Conservation (phyloP, 345 rosid species). For the Mangifera indica region DNA sequence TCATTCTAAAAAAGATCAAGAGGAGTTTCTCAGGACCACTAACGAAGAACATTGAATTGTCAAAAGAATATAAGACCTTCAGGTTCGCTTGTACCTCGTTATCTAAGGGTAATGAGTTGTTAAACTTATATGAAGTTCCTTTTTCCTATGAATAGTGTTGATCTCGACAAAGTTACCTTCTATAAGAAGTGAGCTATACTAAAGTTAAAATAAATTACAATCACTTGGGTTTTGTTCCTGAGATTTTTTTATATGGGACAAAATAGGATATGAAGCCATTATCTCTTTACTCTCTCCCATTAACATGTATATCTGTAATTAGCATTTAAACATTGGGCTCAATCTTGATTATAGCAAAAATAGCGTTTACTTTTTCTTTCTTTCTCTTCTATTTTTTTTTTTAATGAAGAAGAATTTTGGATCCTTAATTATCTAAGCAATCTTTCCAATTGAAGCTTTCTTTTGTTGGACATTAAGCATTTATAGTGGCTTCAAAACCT, state of each 20-base stretch:
- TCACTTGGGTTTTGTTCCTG: background rate
- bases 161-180: background rate
- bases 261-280: background rate
- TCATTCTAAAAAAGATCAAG: conserved; percentile 87
- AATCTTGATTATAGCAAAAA: background rate
- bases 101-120: background rate
- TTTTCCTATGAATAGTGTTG: conserved; percentile 2
- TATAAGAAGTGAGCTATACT: background rate
- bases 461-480: background rate
- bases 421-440: background rate
- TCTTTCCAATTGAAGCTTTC: background rate
- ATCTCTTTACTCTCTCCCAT: background rate
- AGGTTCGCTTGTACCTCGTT: conserved; percentile 47
- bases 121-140: background rate
- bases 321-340: background rate
- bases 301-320: background rate
- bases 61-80: conserved; percentile 80
- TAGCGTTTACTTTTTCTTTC: too few relatives aligned
- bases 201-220: background rate
- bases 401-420: background rate
- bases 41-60: conserved; percentile 67
- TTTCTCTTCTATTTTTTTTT: too few relatives aligned
- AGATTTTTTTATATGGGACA: background rate
- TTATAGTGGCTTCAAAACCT: background rate
- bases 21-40: conserved; percentile 60